Conservation (phyloP, 306 rosid genomes). For the Vicia sativa region DNA sequence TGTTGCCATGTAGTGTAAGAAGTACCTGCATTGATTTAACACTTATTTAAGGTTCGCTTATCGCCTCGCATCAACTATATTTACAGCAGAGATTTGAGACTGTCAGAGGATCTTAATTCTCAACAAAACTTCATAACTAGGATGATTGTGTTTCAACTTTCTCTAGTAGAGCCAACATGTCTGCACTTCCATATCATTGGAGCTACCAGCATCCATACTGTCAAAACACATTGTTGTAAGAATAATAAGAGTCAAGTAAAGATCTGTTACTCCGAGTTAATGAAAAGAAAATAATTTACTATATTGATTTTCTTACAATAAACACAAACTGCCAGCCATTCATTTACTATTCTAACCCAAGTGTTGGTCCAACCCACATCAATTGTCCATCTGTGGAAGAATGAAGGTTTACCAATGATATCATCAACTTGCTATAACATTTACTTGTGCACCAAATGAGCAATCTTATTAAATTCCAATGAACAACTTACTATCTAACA, state of each 20-base stretch:
- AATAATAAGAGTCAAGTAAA: neutral
- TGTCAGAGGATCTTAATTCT: too few relatives aligned
- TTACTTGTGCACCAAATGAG: too few relatives aligned
- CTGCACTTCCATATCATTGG: conserved; percentile 77
- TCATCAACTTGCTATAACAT: too few relatives aligned
- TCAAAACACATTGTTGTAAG: conserved; percentile 28
- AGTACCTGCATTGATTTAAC: conserved; percentile 62
- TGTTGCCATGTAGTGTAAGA: conserved; percentile 74
- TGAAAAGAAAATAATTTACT: neutral
- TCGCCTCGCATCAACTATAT: too few relatives aligned
- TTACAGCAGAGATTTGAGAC: too few relatives aligned
- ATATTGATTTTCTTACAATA: conserved; percentile 54
- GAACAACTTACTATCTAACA: too few relatives aligned
- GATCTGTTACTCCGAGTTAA: conserved; percentile 12
- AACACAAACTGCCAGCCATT: conserved; percentile 96
- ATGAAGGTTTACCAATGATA: conserved; percentile 1
- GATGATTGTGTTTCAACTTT: conserved; percentile 23
- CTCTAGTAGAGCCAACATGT: conserved; percentile 49
- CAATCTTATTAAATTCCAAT: too few relatives aligned
- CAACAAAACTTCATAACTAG: conserved; percentile 24
- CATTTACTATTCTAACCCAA: conserved; percentile 96
- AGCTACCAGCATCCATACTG: conserved; percentile 92
- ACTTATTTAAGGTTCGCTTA: conserved; percentile 34
- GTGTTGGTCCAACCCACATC: conserved; percentile 99
- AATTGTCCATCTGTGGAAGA: conserved; percentile 81